Conservation (phyloP, 805 yeast species). For the Maudiozyma bulderi region DNA sequence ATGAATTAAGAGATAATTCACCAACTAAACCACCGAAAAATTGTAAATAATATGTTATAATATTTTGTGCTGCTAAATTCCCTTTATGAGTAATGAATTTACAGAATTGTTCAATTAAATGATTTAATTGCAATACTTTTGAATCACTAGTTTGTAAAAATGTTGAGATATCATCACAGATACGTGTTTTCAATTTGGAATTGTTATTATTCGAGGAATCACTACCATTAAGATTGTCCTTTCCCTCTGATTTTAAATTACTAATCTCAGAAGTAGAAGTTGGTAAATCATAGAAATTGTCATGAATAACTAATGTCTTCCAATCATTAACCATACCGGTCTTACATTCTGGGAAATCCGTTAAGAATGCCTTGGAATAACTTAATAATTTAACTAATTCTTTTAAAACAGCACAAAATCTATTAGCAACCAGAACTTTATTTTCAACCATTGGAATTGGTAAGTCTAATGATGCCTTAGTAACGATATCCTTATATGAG, state of each 20-base stretch:
- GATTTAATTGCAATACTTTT: neutral
- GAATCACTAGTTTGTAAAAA: neutral
- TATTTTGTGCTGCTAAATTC: neutral
- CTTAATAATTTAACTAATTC: slow-evolving; percentile 44
- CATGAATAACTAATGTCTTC: neutral
- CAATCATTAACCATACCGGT: slow-evolving; percentile 2
- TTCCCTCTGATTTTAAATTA: neutral
- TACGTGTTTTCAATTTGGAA: neutral
- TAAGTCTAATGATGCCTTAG: slow-evolving; percentile 33
- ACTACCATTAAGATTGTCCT: neutral
- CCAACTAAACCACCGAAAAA: slow-evolving; percentile 13
- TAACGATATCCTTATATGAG: slow-evolving; percentile 36
- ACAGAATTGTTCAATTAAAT: slow-evolving; percentile 1
- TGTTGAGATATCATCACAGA: neutral
- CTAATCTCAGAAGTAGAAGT: neutral
- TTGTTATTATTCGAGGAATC: neutral
- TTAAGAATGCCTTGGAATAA: slow-evolving; percentile 24
- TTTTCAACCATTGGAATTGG: slow-evolving; percentile 41
- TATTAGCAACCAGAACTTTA: slow-evolving; percentile 43
- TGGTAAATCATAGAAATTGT: slow-evolving; percentile 1
- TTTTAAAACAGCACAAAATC: slow-evolving; percentile 42
- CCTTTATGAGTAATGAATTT: neutral
- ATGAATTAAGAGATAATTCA: slow-evolving; percentile 11
- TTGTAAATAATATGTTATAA: slow-evolving; percentile 2
- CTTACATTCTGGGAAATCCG: neutral